These are phyloP conservation scores for Cyberlindnera subsufficiens DNA, from an alignment of 805 yeast species.

Conservation along the genomic window DNA sequence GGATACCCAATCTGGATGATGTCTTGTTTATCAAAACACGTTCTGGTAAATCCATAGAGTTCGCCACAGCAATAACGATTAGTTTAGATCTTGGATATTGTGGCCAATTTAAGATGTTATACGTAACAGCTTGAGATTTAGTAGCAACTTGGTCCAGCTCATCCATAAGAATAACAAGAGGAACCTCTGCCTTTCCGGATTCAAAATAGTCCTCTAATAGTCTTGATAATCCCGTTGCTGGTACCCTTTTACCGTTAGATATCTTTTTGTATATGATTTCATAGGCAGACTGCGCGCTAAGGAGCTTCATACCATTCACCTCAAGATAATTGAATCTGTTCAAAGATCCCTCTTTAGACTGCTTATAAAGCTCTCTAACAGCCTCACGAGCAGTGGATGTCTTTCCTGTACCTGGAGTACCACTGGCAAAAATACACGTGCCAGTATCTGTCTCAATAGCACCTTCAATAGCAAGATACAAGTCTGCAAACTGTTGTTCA, in stretches of 20 bases:
- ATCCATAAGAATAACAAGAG: conserved; percentile 73
- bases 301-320: conserved; percentile 83
- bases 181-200: conserved; percentile 21
- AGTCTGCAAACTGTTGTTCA: conserved; percentile 70
- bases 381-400: conserved; percentile 92
- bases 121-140: conserved; percentile 78
- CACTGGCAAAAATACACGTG: conserved; percentile 83
- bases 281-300: conserved; percentile 76
- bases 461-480: conserved; percentile 63
- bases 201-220: conserved; percentile 68
- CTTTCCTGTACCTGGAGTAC: conserved; percentile 98
- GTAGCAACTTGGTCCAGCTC: conserved; percentile 91
- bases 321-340: conserved; percentile 68
- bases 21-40: conserved; percentile 80
- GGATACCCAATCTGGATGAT: conserved; percentile 84
- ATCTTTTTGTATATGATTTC: conserved; percentile 77
- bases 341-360: conserved; percentile 32
- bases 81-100: conserved; percentile 71
- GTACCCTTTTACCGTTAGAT: conserved; percentile 46
- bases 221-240: conserved; percentile 43
- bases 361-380: conserved; percentile 53
- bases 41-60: conserved; percentile 96
- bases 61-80: conserved; percentile 89
- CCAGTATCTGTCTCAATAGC: conserved; percentile 71
- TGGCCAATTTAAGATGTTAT: conserved; percentile 98